Conservation (phyloP, 306 rosid species). For the Malus sieversii region DNA sequence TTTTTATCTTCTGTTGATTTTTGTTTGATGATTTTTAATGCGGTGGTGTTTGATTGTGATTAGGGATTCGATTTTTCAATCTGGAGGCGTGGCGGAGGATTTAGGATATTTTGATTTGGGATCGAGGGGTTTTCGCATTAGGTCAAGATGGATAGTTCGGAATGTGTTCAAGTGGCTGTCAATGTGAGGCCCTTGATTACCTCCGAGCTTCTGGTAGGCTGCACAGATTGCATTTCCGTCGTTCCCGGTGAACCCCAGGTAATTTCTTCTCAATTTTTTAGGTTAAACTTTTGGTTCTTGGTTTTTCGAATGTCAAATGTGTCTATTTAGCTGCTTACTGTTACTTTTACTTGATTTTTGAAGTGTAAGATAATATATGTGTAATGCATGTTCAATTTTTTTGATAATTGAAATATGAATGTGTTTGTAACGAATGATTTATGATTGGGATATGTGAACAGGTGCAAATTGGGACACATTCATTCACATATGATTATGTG, state of each 20-base stretch:
- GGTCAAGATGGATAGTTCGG: slow-evolving; percentile 55
- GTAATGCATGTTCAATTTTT: not conserved
- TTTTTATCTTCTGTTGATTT: not conserved
- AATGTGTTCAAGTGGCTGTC: slow-evolving; percentile 82
- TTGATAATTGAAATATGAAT: not conserved
- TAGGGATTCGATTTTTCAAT: not conserved
- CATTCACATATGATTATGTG: slow-evolving; percentile 79
- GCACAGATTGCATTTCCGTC: slow-evolving; percentile 82
- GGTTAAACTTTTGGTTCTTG: not conserved
- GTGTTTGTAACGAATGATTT: not conserved
- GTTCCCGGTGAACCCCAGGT: slow-evolving; percentile 94
- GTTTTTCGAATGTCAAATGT: not conserved
- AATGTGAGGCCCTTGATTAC: slow-evolving; percentile 80
- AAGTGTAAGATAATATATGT: not conserved
- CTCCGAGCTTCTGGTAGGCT: slow-evolving; percentile 72
- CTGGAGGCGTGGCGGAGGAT: not conserved
- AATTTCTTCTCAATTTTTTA: not conserved
- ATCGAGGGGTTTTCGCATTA: slow-evolving; percentile 12
- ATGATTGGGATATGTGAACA: slow-evolving; percentile 7
- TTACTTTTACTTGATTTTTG: not conserved
- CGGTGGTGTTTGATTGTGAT: not conserved
- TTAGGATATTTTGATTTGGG: not conserved
- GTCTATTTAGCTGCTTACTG: not conserved
- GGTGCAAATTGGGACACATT: slow-evolving; percentile 87
- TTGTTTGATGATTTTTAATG: not conserved